Conservation (phyloP, 75 land plant species). For the Sequoiadendron giganteum region DNA sequence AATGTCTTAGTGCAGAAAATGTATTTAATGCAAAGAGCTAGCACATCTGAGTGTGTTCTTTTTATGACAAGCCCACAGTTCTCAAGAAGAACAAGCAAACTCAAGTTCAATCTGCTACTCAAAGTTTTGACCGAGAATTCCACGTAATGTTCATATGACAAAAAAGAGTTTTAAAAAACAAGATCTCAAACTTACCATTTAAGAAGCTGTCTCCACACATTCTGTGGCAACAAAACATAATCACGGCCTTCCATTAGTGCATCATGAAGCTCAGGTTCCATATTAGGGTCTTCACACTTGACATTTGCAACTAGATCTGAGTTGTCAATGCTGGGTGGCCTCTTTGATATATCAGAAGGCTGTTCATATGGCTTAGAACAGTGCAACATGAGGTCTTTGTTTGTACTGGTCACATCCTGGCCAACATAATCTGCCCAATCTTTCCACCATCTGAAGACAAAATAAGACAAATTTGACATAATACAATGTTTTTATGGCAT, state of each 20-base stretch:
- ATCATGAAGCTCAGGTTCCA: conserved; percentile 54
- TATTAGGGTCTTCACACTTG: conserved; percentile 38
- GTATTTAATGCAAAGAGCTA: background rate
- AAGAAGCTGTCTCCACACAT: conserved; percentile 65
- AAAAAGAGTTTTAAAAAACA: background rate
- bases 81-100: background rate
- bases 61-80: background rate
- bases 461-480: conserved; percentile 4
- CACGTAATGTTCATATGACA: background rate
- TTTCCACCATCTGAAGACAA: conserved; percentile 78
- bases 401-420: conserved; percentile 35
- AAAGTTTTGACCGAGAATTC: background rate
- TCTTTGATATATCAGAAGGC: conserved; percentile 35
- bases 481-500: background rate
- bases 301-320: conserved; percentile 64
- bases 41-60: background rate
- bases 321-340: conserved; percentile 78
- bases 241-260: conserved; percentile 77
- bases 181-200: conserved; percentile 25
- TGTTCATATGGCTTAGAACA: conserved; percentile 22
- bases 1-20: background rate
- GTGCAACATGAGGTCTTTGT: conserved; percentile 25
- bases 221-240: conserved; percentile 76
- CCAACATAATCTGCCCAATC: conserved; percentile 81
- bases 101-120: background rate